Percentiles rank a stretch among this genome's conserved stretches.
These are phyloP conservation scores for Silene noctiflora DNA, from an alignment of 179 eudicot genomes.

Conservation along the genomic window DNA sequence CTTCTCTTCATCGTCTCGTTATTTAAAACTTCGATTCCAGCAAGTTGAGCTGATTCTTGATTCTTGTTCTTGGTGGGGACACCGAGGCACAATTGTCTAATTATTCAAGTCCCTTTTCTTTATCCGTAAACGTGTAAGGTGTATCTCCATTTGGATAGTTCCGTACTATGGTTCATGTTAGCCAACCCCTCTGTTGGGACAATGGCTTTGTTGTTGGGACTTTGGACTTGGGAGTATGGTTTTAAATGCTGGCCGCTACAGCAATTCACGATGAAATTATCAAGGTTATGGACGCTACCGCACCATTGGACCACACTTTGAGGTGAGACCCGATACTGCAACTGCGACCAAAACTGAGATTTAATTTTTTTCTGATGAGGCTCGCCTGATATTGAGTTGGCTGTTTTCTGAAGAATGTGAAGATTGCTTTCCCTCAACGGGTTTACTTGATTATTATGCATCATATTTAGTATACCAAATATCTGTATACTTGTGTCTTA, in stretches of 20 bases:
- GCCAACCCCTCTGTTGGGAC: background rate
- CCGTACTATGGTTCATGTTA: background rate
- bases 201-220: slow-evolving; percentile 9
- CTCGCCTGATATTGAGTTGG: background rate
- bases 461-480: background rate
- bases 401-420: background rate
- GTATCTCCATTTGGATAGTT: background rate
- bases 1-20: background rate
- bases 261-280: too few species aligned
- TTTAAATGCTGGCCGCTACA: too few species aligned
- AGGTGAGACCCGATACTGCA: too few species aligned
- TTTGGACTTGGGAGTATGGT: too few species aligned
- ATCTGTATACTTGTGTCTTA: background rate
- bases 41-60: background rate
- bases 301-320: too few species aligned
- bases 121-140: background rate
- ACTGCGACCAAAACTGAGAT: too few species aligned
- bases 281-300: too few species aligned
- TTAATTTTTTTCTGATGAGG: background rate
- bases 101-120: background rate
- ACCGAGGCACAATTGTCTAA: background rate
- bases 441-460: background rate
- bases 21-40: background rate
- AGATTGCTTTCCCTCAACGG: background rate
- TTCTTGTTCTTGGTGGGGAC: background rate